Base-by-base conservation (phyloP, 495 filamentous ascomycete species). In the Xylaria grammica region DNA sequence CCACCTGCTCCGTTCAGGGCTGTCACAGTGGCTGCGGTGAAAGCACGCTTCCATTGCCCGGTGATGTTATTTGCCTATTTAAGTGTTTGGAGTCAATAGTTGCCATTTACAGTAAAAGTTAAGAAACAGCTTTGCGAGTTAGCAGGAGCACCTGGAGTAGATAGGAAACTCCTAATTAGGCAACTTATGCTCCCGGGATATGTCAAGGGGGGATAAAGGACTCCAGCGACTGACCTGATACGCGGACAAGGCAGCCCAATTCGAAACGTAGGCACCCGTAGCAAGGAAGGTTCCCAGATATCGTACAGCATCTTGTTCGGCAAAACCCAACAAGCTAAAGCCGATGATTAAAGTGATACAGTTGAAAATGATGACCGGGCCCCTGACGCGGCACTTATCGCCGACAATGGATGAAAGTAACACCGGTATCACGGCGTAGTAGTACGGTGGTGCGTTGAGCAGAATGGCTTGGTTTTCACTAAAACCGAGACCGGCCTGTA, bases 201-300 rank as follows among this genome's bases (percentile, higher is more conserved):
- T n/a, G n/a, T n/a, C n/a, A n/a, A n/a, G n/a, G n/a, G n/a, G n/a
- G n/a, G n/a, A n/a, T n/a, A n/a, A n/a, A n/a, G n/a, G n/a, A n/a
- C n/a, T n/a, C n/a, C n/a, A n/a, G n/a, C n/a, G n/a, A n/a, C n/a
- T n/a, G n/a, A n/a, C n/a, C 67, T 90, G 87, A 65, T 89, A 93
- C 0, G 89, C 86, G 67, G 86, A 91, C 57, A 93, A 75, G 2
- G 90, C 91, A 0, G 90, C 90, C 90, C 91, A 94, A 65, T 94
- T 94, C 3, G 84, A 87, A 4, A 94, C 83, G 66, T 93, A 94
- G 0, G 90, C 90, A 0, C 91, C 91, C 0, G 90, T 93, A 0
- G 90, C 88, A 2, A 94, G 82, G 71, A 87, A 93, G 0, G 88
- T 88, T 2, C 90, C 91, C 22, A 91, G 77, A 67, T 92, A 93